A percentile compares a stretch with the other conserved stretches of the same genome.
Evolutionary conservation across 2,329 filamentous ascomycete species (phyloP).

Genomic region (Acephala macrosclerotiorum): DNA sequence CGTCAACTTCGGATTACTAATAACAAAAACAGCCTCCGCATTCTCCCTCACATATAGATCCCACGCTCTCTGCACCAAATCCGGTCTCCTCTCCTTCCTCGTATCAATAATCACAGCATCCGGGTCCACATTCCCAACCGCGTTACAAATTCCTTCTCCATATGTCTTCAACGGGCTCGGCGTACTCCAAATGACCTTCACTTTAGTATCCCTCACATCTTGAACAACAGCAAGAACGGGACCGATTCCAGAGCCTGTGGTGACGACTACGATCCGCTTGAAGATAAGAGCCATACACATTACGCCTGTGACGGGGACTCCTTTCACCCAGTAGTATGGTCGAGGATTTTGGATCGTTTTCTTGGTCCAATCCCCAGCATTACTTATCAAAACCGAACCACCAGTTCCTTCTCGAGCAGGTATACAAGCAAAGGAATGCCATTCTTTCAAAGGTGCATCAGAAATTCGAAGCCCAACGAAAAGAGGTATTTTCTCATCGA

Average conservation of each 20-base stretch:
- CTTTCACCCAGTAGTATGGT: slow-evolving; percentile 60
- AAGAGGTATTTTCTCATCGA: slow-evolving; percentile 53
- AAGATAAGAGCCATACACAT: slow-evolving; percentile 45
- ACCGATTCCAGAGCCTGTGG: slow-evolving; percentile 47
- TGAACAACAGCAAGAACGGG: slow-evolving; percentile 45
- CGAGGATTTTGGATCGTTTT: slow-evolving; percentile 55
- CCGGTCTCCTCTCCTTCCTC: slow-evolving; percentile 41
- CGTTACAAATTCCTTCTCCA: slow-evolving; percentile 43
- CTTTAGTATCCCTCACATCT: slow-evolving; percentile 31
- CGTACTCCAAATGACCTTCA: slow-evolving; percentile 47
- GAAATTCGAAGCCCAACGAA: slow-evolving; percentile 55
- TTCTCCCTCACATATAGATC: slow-evolving; percentile 40
- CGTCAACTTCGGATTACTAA: slow-evolving; percentile 47
- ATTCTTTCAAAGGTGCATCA: slow-evolving; percentile 59
- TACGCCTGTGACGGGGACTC: slow-evolving; percentile 51
- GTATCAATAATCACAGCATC: slow-evolving; percentile 47
- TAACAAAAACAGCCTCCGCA: slow-evolving; percentile 47
- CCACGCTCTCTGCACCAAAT: slow-evolving; percentile 44
- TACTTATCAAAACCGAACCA: slow-evolving; percentile 61
- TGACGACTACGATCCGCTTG: slow-evolving; percentile 45
- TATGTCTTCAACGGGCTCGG: slow-evolving; percentile 44
- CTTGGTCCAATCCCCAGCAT: slow-evolving; percentile 64
- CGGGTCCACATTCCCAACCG: slow-evolving; percentile 42
- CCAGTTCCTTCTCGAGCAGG: slow-evolving; percentile 51
- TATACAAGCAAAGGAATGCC: slow-evolving; percentile 65